phyloP scores from a whole-genome alignment of 371 early-diverging fungal species.

The Zopfochytrium polystomum region DNA sequence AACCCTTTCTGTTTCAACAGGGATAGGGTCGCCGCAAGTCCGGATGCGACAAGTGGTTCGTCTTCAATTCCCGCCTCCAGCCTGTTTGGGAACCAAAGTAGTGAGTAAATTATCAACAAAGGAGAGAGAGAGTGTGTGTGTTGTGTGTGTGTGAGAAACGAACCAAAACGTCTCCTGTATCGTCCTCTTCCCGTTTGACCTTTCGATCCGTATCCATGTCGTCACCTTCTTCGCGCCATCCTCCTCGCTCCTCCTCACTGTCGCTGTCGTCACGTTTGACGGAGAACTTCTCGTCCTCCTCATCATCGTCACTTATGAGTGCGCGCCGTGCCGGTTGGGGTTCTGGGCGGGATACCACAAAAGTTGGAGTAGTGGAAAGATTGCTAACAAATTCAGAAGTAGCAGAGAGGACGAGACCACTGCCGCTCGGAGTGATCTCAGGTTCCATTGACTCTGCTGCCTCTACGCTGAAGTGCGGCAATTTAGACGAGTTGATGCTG shows the following conservation, averaged over 20 bases:
- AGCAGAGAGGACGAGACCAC: constrained; percentile 33
- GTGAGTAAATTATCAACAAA: not conserved
- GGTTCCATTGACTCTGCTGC: too few relatives aligned
- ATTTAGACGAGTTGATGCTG: not conserved
- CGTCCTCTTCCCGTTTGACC: constrained; percentile 7
- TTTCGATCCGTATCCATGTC: constrained; percentile 7
- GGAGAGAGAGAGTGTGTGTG: too few relatives aligned
- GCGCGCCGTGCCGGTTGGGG: constrained; percentile 6
- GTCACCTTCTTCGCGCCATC: constrained; percentile 9
- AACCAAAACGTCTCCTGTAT: constrained; percentile 22
- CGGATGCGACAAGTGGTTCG: constrained; percentile 76
- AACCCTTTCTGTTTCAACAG: constrained; percentile 74
- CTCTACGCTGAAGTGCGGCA: not conserved
- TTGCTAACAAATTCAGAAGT: constrained; percentile 46
- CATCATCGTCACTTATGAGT: constrained; percentile 22
- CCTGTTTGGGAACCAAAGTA: not conserved
- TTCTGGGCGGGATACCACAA: constrained; percentile 10
- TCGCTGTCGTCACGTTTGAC: constrained; percentile 8
- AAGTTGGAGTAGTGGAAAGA: constrained; percentile 24
- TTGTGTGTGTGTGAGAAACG: not conserved
- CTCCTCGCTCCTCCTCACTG: constrained; percentile 12
- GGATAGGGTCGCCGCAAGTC: constrained; percentile 81
- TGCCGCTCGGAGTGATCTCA: not conserved
- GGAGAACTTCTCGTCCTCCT: constrained; percentile 16
- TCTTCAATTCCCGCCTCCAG: constrained; percentile 50